These are phyloP conservation scores for Botrytis elliptica DNA, from an alignment of 2,329 filamentous ascomycete genomes.

Conservation along the genomic window DNA sequence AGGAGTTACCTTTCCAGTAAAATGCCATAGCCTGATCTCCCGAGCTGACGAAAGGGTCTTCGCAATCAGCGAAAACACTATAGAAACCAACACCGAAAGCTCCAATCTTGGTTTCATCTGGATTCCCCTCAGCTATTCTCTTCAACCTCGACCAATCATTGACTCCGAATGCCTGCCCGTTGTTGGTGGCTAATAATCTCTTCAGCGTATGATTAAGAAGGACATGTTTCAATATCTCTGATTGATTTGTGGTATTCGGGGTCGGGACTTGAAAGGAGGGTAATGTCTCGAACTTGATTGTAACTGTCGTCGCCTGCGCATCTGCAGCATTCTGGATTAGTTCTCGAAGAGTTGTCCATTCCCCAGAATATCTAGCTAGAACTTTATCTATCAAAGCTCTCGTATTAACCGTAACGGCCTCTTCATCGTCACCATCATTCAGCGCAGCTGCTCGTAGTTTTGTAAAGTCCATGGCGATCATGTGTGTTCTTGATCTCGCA, in stretches of 20 bases:
- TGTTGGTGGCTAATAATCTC: slow-evolving; percentile 86
- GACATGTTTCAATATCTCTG: slow-evolving; percentile 76
- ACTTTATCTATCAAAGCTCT: slow-evolving; percentile 97
- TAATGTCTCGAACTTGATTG: slow-evolving; percentile 86
- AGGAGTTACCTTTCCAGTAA: slow-evolving; percentile 98
- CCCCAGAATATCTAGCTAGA: slow-evolving; percentile 90
- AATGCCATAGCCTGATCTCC: slow-evolving; percentile 94
- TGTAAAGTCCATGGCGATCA: slow-evolving; percentile 62
- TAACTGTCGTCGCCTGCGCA: slow-evolving; percentile 85
- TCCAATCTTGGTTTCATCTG: slow-evolving; percentile 97
- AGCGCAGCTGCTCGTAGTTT: slow-evolving; percentile 84
- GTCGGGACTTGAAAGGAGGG: slow-evolving; percentile 76
- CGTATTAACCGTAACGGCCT: slow-evolving; percentile 97
- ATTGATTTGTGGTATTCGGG: slow-evolving; percentile 60
- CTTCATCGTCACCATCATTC: slow-evolving; percentile 82
- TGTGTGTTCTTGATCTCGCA: neutral
- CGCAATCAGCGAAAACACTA: slow-evolving; percentile 96
- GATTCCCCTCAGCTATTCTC: slow-evolving; percentile 97
- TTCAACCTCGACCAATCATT: slow-evolving; percentile 94
- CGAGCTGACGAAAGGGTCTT: slow-evolving; percentile 94
- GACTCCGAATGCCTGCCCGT: slow-evolving; percentile 81
- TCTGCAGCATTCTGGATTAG: slow-evolving; percentile 98
- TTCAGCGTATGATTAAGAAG: slow-evolving; percentile 82
- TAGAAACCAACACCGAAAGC: slow-evolving; percentile 99
- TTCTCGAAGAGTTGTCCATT: slow-evolving; percentile 88